phyloP scores from a whole-genome alignment of 1,284 basidiomycete genomes.

The Rhodotorula sp. region DNA sequence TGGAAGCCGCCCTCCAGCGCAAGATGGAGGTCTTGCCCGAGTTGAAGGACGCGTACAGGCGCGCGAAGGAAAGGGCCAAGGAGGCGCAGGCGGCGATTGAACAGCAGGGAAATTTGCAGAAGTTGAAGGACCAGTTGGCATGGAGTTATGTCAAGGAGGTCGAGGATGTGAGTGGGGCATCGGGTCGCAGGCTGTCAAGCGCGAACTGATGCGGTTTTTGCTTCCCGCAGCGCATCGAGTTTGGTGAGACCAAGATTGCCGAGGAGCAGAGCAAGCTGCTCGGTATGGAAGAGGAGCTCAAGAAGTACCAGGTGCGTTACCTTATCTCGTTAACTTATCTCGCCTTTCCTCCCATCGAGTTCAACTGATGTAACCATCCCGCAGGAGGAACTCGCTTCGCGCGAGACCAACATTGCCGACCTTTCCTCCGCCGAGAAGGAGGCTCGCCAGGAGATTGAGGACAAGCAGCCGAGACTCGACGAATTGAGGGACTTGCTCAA shows the following conservation, averaged over 20 bases:
- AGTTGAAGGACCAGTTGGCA: constrained; percentile 75
- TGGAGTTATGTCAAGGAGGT: constrained; percentile 76
- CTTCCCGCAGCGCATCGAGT: constrained; percentile 9
- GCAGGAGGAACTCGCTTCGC: constrained; percentile 1
- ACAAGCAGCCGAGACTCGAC: constrained; percentile 19
- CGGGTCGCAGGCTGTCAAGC: background rate
- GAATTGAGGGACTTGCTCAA: constrained; percentile 52
- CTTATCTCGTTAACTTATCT: background rate
- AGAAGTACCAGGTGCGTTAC: constrained; percentile 14
- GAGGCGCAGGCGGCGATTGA: constrained; percentile 71
- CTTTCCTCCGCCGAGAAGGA: constrained; percentile 53
- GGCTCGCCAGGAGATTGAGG: constrained; percentile 18
- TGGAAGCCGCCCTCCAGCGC: constrained; percentile 41
- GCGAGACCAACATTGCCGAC: constrained; percentile 55
- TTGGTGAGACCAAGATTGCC: constrained; percentile 32
- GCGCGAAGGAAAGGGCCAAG: constrained; percentile 64
- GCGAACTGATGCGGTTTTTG: background rate
- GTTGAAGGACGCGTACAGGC: constrained; percentile 61
- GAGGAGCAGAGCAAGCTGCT: constrained; percentile 51
- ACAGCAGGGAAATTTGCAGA: constrained; percentile 65
- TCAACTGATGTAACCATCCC: background rate
- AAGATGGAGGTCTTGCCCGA: constrained; percentile 69
- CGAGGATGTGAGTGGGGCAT: constrained; percentile 57
- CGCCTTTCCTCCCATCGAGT: background rate
- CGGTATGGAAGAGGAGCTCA: constrained; percentile 27